Conservation (phyloP, 768 basidiomycete species). For the Boletus tomentosulus region DNA sequence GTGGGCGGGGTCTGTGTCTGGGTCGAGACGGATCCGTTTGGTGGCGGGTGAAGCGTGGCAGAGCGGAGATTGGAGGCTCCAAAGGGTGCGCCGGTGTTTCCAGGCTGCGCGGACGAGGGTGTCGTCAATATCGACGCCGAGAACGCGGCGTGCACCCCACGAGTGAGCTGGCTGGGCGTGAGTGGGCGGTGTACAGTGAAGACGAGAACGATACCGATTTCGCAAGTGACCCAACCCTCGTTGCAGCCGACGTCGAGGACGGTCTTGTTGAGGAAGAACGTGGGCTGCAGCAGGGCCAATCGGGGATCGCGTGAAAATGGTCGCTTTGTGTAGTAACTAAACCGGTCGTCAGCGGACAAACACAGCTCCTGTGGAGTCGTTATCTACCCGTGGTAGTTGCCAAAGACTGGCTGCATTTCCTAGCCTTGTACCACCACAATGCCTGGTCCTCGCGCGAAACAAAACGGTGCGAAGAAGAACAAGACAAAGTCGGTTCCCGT, state of each 20-base stretch:
- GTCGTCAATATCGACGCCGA: slow-evolving; percentile 85
- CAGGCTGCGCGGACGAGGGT: slow-evolving; percentile 71
- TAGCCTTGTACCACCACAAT: no score
- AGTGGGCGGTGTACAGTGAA: neutral
- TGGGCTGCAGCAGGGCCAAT: slow-evolving; percentile 53
- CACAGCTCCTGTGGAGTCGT: no score
- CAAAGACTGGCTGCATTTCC: slow-evolving; percentile 41
- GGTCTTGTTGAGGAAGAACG: slow-evolving; percentile 48
- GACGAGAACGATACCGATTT: slow-evolving; percentile 54
- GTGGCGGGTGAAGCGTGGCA: no score
- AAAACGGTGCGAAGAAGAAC: slow-evolving; percentile 13
- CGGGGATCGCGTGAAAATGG: slow-evolving; percentile 59
- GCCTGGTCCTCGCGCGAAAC: slow-evolving; percentile 28
- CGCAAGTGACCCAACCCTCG: slow-evolving; percentile 80
- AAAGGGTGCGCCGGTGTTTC: slow-evolving; percentile 62
- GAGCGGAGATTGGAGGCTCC: slow-evolving; percentile 53
- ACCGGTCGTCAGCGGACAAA: no score
- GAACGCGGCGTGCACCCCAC: slow-evolving; percentile 57
- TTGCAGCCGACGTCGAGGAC: slow-evolving; percentile 88
- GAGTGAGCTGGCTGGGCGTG: slow-evolving; percentile 49
- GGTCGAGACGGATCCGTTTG: no score
- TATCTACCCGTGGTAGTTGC: slow-evolving; percentile 68
- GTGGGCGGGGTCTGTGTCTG: no score
- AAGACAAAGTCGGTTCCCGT: no score
- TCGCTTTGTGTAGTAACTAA: slow-evolving; percentile 80